A percentile compares a stretch with the other conserved stretches of the same genome.
phyloP scores from a whole-genome alignment of 495 filamentous ascomycete species.

The Aspergillus incahuasiensis region DNA sequence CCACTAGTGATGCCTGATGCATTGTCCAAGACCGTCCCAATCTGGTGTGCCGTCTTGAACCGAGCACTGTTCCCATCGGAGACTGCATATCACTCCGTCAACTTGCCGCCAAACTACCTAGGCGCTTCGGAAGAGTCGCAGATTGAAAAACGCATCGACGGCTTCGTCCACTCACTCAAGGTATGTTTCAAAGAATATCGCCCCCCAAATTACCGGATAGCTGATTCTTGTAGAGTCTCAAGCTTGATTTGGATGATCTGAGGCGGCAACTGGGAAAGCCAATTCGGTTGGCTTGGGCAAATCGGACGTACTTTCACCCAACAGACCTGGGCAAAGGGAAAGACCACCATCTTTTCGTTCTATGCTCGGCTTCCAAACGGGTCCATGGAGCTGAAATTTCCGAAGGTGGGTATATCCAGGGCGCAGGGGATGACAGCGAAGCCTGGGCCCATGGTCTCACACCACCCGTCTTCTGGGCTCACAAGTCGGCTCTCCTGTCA shows the following conservation, averaged over 20 bases:
- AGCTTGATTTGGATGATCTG: constrained; percentile 44
- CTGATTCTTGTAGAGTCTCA: constrained; percentile 36
- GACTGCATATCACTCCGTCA: constrained; percentile 45
- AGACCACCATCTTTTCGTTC: constrained; percentile 56
- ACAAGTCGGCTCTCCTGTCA: constrained; percentile 50
- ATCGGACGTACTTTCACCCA: constrained; percentile 36
- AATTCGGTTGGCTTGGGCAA: constrained; percentile 41
- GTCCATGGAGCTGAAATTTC: constrained; percentile 61
- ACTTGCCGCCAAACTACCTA: constrained; percentile 62
- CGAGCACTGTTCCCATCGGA: constrained; percentile 64
- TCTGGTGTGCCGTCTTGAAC: constrained; percentile 88
- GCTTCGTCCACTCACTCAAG: constrained; percentile 60
- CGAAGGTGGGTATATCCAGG: constrained; percentile 82
- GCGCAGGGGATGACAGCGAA: constrained; percentile 89
- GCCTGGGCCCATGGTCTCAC: constrained; percentile 80
- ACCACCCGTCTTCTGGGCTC: constrained; percentile 70
- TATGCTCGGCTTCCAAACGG: constrained; percentile 76
- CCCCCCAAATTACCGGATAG: background rate
- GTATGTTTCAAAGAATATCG: constrained; percentile 24
- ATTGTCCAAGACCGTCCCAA: constrained; percentile 86
- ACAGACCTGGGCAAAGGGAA: constrained; percentile 37
- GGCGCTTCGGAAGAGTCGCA: constrained; percentile 73
- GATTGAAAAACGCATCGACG: constrained; percentile 62
- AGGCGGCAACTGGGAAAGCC: constrained; percentile 35
- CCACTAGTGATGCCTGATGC: constrained; percentile 82